Base-by-base conservation (phyloP, 2,329 filamentous ascomycete species). In the Claviceps sp. region DNA sequence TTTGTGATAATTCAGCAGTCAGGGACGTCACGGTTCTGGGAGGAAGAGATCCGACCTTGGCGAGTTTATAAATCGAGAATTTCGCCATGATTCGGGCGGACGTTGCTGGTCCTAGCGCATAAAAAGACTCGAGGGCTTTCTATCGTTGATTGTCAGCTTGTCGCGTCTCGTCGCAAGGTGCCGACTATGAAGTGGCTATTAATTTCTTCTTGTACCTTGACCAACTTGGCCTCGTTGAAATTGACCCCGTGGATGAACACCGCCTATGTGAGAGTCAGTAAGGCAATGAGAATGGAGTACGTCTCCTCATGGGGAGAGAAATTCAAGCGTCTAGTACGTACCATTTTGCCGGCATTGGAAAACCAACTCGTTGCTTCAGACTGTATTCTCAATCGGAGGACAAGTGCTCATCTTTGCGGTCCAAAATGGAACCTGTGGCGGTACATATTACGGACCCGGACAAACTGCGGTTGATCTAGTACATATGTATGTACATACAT, bases 191-290 rank as follows among this genome's bases (percentile, higher is more conserved):
- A 40, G 4, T 14, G 38, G 50, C 54, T 49, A 50, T 22, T 24
- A 30, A 17, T 11, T 26, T 24, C 42, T 5, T 42, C 54, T 67
- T 81, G 30, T 34, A 88, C 89, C 76, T 86, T 85, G 66, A 97
- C 84, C 64, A 96, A 80, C 69, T 84, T 84, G 62, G 75, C 72
- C 72, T 95, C 90, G 61, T 80, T 73, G 74, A 97, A 96, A 73
- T 86, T 90, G 73, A 87, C 76, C 62, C 88, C 87, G 64, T 91
- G 77, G 63, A 97, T 84, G 74, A 93, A 87, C 63, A 90, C 85
- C 63, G 90, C 85, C 87, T 89, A 22, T 26, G 39, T 16, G 8
- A 26, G 34, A 46, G 54, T 19, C 6, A 22, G 26, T 50, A 44
- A 14, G 22, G 6, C n/a, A 10, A 24, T 4, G 13, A 26, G 16